Evolutionary conservation across 768 basidiomycete species (phyloP).

Genomic region (Suillus tomentosus): DNA sequence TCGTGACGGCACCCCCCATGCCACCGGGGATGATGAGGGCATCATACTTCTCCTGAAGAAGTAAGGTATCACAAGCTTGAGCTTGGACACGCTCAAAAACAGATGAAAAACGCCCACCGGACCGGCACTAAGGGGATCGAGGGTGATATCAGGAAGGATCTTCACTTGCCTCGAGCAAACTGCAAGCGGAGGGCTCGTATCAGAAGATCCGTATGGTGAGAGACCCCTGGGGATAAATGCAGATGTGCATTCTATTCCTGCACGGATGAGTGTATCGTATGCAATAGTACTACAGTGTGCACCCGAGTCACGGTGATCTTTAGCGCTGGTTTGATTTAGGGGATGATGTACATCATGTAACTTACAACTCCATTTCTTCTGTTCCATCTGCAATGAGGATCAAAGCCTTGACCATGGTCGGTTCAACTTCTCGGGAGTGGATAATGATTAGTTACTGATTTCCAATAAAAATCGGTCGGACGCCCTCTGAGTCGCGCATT

Average conservation of each 20-base stretch:
- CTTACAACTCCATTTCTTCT: slow-evolving; percentile 89
- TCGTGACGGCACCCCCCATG: slow-evolving; percentile 73
- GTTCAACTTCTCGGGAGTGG: background rate
- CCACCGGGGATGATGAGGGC: slow-evolving; percentile 78
- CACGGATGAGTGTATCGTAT: slow-evolving; percentile 82
- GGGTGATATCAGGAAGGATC: slow-evolving; percentile 65
- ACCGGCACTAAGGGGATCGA: slow-evolving; percentile 46
- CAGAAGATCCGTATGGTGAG: slow-evolving; percentile 26
- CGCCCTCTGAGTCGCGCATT: too few species aligned
- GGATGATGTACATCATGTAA: slow-evolving; percentile 5
- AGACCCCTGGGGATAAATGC: slow-evolving; percentile 54
- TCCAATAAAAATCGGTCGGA: too few species aligned
- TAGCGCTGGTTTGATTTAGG: slow-evolving; percentile 4
- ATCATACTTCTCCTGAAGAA: slow-evolving; percentile 60
- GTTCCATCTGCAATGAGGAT: slow-evolving; percentile 81
- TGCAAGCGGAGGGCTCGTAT: slow-evolving; percentile 47
- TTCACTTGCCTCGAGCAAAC: slow-evolving; percentile 74
- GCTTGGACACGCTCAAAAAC: background rate
- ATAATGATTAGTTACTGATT: background rate
- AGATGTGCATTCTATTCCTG: slow-evolving; percentile 65
- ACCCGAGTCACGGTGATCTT: background rate
- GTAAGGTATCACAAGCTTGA: background rate
- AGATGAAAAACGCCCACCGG: slow-evolving; percentile 40
- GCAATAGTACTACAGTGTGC: slow-evolving; percentile 61
- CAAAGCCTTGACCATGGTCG: slow-evolving; percentile 45